These are phyloP conservation scores for Vishniacozyma victoriae DNA, from an alignment of 768 basidiomycete genomes.

Conservation along the genomic window DNA sequence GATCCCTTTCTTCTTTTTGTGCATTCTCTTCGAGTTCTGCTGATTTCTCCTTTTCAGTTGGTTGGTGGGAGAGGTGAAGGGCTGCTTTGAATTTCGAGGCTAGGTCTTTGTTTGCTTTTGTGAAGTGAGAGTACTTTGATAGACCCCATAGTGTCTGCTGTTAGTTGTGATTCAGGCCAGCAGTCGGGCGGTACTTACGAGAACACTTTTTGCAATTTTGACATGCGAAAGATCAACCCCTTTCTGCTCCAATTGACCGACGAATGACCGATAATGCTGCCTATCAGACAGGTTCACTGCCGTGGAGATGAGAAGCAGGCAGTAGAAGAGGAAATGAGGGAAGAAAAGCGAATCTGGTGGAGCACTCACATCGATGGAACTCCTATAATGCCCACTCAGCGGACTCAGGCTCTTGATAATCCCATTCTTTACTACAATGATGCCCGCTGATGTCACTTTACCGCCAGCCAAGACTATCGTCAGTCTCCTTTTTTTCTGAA, in stretches of 20 bases:
- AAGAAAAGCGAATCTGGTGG: not conserved
- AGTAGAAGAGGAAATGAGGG: not conserved
- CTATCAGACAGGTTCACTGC: too few species aligned
- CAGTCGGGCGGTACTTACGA: slow-evolving; percentile 26
- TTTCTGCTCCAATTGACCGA: slow-evolving; percentile 53
- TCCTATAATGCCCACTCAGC: slow-evolving; percentile 64
- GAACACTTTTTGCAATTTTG: slow-evolving; percentile 59
- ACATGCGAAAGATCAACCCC: slow-evolving; percentile 61
- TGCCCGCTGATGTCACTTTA: slow-evolving; percentile 60
- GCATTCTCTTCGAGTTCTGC: slow-evolving; percentile 15
- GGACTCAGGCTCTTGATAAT: slow-evolving; percentile 59
- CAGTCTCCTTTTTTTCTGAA: not conserved
- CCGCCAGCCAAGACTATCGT: slow-evolving; percentile 44
- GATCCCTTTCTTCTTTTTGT: slow-evolving; percentile 14
- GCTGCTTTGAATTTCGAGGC: slow-evolving; percentile 10
- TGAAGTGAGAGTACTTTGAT: slow-evolving; percentile 18
- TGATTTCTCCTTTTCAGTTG: slow-evolving; percentile 31
- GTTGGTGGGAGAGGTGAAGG: slow-evolving; percentile 23
- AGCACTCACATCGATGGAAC: slow-evolving; percentile 53
- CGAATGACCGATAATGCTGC: slow-evolving; percentile 61
- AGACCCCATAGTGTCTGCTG: slow-evolving; percentile 19
- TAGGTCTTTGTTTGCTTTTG: slow-evolving; percentile 23
- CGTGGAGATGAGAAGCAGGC: too few species aligned
- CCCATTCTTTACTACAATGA: slow-evolving; percentile 62
- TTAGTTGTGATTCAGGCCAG: not conserved